phyloP scores from a whole-genome alignment of 257 asterid genomes.

The Solanum phureja region DNA sequence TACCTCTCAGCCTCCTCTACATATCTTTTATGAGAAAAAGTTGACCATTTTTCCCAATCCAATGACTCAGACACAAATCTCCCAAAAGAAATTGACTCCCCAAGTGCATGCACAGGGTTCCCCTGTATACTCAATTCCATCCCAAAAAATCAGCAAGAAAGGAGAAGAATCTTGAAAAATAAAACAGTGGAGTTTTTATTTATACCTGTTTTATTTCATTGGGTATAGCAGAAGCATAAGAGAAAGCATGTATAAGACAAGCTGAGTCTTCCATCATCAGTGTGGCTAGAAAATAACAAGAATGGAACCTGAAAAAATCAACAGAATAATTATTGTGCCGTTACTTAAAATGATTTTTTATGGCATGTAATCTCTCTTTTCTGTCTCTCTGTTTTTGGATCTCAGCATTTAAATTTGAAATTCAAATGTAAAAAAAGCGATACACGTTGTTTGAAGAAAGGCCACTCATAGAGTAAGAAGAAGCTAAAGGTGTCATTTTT shows the following conservation, averaged over 20 bases:
- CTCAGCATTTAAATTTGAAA: conserved; percentile 42
- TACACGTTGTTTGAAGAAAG: conserved; percentile 28
- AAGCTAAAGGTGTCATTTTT: background rate
- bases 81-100: conserved; percentile 85
- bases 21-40: conserved; percentile 76
- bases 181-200: background rate
- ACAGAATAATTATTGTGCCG: background rate
- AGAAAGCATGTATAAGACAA: conserved; percentile 68
- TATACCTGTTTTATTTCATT: conserved; percentile 57
- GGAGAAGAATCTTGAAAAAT: background rate
- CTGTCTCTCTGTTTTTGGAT: background rate
- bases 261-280: conserved; percentile 68
- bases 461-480: conserved; percentile 1
- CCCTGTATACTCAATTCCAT: conserved; percentile 36
- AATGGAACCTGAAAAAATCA: conserved; percentile 11
- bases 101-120: conserved; percentile 54
- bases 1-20: conserved; percentile 92
- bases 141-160: background rate
- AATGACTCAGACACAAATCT: conserved; percentile 62
- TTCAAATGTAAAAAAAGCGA: conserved; percentile 45
- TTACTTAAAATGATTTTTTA: background rate
- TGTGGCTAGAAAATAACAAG: background rate
- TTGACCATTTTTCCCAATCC: conserved; percentile 89
- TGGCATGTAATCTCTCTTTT: background rate
- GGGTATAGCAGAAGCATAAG: conserved; percentile 62